Percentiles rank a stretch among this genome's conserved stretches.
phyloP scores from a whole-genome alignment of 164 flowering plant genomes.

The Dillenia suffruticosa region DNA sequence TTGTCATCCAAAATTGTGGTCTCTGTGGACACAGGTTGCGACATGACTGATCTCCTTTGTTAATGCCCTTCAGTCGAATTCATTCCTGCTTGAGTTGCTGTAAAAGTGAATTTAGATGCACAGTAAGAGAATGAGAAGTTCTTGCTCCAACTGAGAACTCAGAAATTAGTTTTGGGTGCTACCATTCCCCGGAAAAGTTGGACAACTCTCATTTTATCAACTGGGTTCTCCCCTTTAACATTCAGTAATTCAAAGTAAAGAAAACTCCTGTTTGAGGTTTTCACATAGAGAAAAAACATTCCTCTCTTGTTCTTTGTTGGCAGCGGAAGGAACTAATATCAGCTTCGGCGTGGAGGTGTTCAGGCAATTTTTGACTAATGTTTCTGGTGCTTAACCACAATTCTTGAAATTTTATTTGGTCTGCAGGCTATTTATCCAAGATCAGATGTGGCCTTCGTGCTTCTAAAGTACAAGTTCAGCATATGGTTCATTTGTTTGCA shows the following conservation, averaged over 20 bases:
- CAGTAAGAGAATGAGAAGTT: slow-evolving; percentile 65
- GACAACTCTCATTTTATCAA: slow-evolving; percentile 53
- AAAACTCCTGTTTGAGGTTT: slow-evolving; percentile 69
- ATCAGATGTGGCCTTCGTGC: too few relatives aligned
- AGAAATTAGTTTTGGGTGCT: slow-evolving; percentile 47
- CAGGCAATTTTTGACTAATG: neutral
- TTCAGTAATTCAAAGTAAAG: slow-evolving; percentile 72
- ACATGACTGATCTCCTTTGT: slow-evolving; percentile 50
- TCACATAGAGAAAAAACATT: slow-evolving; percentile 82
- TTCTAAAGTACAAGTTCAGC: too few relatives aligned
- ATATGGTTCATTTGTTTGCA: too few relatives aligned
- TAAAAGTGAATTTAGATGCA: slow-evolving; percentile 38
- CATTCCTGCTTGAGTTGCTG: slow-evolving; percentile 61
- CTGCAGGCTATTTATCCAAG: too few relatives aligned
- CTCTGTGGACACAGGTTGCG: slow-evolving; percentile 61
- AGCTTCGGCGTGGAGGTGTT: slow-evolving; percentile 88
- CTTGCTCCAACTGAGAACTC: slow-evolving; percentile 56
- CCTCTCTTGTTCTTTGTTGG: slow-evolving; percentile 78
- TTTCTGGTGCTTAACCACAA: neutral
- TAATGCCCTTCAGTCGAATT: slow-evolving; percentile 48
- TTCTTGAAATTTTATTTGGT: too few relatives aligned
- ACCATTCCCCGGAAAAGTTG: slow-evolving; percentile 43
- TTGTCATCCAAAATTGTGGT: slow-evolving; percentile 70
- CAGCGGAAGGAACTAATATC: slow-evolving; percentile 74
- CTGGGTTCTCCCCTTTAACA: slow-evolving; percentile 53